phyloP scores from a whole-genome alignment of 108 stramenopile genomes.

The Chaetoceros muelleri region DNA sequence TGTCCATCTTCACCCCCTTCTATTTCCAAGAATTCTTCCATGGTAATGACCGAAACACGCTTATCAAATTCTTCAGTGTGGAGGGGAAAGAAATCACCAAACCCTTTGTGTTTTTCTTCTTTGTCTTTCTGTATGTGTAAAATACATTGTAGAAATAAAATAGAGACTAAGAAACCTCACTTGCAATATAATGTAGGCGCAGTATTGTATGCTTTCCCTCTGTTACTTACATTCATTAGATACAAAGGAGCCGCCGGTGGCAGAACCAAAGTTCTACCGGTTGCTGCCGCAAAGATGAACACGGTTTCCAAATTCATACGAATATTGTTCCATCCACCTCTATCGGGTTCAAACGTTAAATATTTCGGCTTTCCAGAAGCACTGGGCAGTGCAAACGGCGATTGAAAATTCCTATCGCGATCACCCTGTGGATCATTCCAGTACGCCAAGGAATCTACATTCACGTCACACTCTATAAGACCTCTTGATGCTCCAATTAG shows the following conservation, averaged over 20 bases:
- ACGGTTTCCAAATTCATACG: constrained; percentile 72
- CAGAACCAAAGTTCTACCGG: constrained; percentile 75
- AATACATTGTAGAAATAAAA: background rate
- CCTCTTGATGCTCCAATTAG: constrained; percentile 61
- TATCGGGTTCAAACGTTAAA: constrained; percentile 62
- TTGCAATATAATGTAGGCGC: too few relatives aligned
- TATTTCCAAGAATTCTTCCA: constrained; percentile 42
- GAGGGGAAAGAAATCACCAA: constrained; percentile 77
- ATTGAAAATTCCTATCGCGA: constrained; percentile 31
- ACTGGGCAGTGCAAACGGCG: constrained; percentile 31
- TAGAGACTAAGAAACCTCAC: too few relatives aligned
- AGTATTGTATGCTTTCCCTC: too few relatives aligned
- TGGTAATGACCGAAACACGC: constrained; percentile 36
- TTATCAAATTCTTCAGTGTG: constrained; percentile 32
- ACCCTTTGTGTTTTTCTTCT: constrained; percentile 34
- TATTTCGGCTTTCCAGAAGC: constrained; percentile 21
- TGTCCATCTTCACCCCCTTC: constrained; percentile 44
- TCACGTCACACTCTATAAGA: constrained; percentile 48
- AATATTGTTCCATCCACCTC: constrained; percentile 66
- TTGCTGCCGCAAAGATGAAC: constrained; percentile 63
- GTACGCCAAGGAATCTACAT: constrained; percentile 60
- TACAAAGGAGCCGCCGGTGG: constrained; percentile 80
- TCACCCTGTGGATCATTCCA: constrained; percentile 73
- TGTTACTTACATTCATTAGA: constrained; percentile 22
- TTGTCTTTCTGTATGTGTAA: constrained; percentile 27